Base-by-base conservation (phyloP, 2,329 filamentous ascomycete genomes). In the Xylaria sp. region DNA sequence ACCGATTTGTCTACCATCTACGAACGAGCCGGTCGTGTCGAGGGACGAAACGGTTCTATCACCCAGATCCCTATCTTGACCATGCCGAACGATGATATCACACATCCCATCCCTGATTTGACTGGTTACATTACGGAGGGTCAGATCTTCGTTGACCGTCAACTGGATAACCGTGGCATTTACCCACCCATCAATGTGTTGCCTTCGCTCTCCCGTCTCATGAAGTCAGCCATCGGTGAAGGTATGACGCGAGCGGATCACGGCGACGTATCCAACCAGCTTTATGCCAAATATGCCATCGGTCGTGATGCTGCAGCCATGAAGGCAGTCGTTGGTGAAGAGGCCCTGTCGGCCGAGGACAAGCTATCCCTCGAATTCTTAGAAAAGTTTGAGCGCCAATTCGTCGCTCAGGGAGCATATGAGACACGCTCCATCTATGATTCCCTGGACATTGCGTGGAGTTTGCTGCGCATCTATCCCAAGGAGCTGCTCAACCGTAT, bases 61-160 rank as follows among this genome's bases (percentile, higher is more conserved):
- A 99, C 97, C 23, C 96, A 99, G 85, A 98, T 99, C 78, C 96
- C 96, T 69, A 99, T 99, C 81, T 83, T 99, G 84, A 98, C 96
- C 76, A 99, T 99, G 96, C 96, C 96, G 78, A 99, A 99, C 89
- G 95, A 99, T 80, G 95, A 99, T 84, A 99, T 99, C 80, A 99
- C 96, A 52, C 96, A 99, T 81, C 97, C 96, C 50, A 99, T 99
- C 80, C 97, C 97, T 73, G 96, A 99, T 87, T 87, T 99, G 85
- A 99, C 96, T 72, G 96, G 96, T 66, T 99, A 98, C 85, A 99
- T 99, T 81, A 99, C 96, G 23, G 96, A 99, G 85, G 97, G 96
- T 51, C 96, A 99, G 83, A 98, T 99, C 80, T 98, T 97, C 84
- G 89, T 99, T 78, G 96, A 99, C 82, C 94, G 95, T 84, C 90